A percentile compares a stretch with the other conserved stretches of the same genome.
phyloP scores from a whole-genome alignment of 2,329 filamentous ascomycete genomes.

The Sarocladiaceae sp. region DNA sequence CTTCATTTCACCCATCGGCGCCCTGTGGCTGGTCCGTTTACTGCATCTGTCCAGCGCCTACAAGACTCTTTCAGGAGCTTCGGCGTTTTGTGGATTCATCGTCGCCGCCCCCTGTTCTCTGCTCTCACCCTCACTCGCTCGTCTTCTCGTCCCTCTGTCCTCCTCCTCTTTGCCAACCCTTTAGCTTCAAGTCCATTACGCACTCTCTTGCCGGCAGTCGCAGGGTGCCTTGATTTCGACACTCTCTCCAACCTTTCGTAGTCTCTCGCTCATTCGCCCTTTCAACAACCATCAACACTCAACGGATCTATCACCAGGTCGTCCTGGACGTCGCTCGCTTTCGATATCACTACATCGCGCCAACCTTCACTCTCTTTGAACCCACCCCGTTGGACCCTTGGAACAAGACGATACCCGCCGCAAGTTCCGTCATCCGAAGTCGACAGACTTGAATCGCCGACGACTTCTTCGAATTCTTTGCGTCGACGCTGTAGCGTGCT shows the following conservation, averaged over 20 bases:
- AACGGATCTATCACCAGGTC: neutral
- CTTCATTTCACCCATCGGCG: too few relatives aligned
- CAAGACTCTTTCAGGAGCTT: too few relatives aligned
- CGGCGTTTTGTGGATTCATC: too few relatives aligned
- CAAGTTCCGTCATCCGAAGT: too few relatives aligned
- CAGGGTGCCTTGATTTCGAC: slow-evolving; percentile 4
- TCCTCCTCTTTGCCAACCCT: slow-evolving; percentile 4
- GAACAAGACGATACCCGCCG: too few relatives aligned
- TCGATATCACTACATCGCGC: neutral
- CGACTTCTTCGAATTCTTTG: too few relatives aligned
- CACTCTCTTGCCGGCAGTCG: neutral
- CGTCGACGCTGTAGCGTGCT: too few relatives aligned
- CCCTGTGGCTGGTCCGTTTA: too few relatives aligned
- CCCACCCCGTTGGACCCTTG: too few relatives aligned
- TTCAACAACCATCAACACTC: too few relatives aligned
- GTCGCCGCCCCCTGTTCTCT: neutral
- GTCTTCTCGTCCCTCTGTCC: neutral
- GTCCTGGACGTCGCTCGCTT: neutral
- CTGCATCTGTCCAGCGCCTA: too few relatives aligned
- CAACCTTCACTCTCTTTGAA: slow-evolving; percentile 1
- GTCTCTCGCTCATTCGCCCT: slow-evolving; percentile 5
- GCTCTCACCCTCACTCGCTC: neutral
- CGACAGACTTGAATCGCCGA: too few relatives aligned
- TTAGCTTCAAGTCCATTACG: slow-evolving; percentile 7
- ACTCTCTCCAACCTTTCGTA: neutral